Evolutionary conservation across 495 filamentous ascomycete genomes (phyloP), one percentile per base, ranked within the genome.

Genomic region (Clavariopsis aquatica): DNA sequence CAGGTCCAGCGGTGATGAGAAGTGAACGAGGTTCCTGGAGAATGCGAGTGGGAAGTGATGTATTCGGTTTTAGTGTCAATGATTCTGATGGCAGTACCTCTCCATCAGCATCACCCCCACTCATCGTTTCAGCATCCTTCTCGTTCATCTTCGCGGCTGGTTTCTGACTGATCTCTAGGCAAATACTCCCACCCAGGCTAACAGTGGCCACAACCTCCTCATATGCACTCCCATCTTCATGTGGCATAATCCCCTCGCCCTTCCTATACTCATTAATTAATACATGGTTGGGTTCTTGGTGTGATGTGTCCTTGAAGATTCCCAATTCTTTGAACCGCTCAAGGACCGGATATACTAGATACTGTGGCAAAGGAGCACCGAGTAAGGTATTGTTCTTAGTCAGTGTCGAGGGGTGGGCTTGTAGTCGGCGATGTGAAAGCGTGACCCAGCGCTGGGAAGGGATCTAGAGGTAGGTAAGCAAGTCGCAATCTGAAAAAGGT

Each of bases 201-300:
- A 98, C 87, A 3, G 94, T 98, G 45, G 90, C 93, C 3, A 97
- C 93, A 27, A 95, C 83, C 1, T 89, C 88, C 66, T 89, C 80
- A 72, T 98, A 98, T 0, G 93, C 92, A 1, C 81, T 73, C 0
- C 94, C 94, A 71, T 98, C 94, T 76, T 98, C 93, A 72, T 98
- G 94, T 56, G 93, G 85, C 89, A 97, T 93, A 64, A 98, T 98
- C 7, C 94, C 94, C 66, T 96, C 88, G 0, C 90, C 91, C 0
- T 90, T 86, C 0, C 75, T 76, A 75, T 98, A 98, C 75, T 97
- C 92, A 70, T 98, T 98, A 43, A 98, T 83, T 19, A 98, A 81
- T 49, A 94, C 89, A 78, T 98, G 94, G 64, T 98, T 98, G 29
- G 93, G 92, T 2, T 75, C 79, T 10, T 76, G 62, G 68, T 97